Conservation (phyloP, 495 filamentous ascomycete genomes). For the Neurospora sp. region DNA sequence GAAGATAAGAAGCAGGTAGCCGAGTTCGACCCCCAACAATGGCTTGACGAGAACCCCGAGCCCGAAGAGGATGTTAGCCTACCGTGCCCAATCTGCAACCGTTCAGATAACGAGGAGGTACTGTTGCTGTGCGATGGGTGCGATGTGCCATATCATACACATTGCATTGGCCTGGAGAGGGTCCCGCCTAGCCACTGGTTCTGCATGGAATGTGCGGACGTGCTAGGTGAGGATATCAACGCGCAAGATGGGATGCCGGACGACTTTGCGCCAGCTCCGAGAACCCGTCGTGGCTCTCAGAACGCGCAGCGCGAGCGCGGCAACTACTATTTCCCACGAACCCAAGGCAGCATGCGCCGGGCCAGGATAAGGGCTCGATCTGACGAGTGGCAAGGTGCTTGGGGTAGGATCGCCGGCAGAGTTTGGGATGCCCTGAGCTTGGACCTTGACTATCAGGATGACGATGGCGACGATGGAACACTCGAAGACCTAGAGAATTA, state of each 20-base stretch:
- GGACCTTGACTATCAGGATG: constrained; percentile 84
- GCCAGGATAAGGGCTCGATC: constrained; percentile 36
- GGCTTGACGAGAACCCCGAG: constrained; percentile 63
- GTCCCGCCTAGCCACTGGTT: constrained; percentile 75
- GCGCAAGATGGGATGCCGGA: constrained; percentile 3
- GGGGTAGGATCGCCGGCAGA: constrained; percentile 40
- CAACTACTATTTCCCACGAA: constrained; percentile 35
- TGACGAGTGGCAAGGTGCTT: constrained; percentile 45
- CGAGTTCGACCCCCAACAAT: constrained; percentile 74
- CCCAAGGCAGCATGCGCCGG: constrained; percentile 37
- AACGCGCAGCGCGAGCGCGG: background rate
- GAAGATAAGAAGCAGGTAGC: constrained; percentile 82
- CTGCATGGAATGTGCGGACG: constrained; percentile 61
- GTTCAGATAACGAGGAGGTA: constrained; percentile 63
- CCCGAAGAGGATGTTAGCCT: constrained; percentile 50
- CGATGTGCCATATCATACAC: constrained; percentile 72
- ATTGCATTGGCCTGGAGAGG: constrained; percentile 68
- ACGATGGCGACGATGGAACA: constrained; percentile 46
- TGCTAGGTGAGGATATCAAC: constrained; percentile 37
- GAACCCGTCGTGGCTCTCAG: background rate
- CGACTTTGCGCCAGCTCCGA: constrained; percentile 2
- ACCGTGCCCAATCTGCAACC: constrained; percentile 73
- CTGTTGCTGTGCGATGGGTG: constrained; percentile 84
- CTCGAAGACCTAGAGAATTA: constrained; percentile 25
- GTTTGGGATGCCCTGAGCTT: constrained; percentile 52